phyloP scores from a whole-genome alignment of 2,329 filamentous ascomycete genomes.

The Pyrenophora seminiperda region DNA sequence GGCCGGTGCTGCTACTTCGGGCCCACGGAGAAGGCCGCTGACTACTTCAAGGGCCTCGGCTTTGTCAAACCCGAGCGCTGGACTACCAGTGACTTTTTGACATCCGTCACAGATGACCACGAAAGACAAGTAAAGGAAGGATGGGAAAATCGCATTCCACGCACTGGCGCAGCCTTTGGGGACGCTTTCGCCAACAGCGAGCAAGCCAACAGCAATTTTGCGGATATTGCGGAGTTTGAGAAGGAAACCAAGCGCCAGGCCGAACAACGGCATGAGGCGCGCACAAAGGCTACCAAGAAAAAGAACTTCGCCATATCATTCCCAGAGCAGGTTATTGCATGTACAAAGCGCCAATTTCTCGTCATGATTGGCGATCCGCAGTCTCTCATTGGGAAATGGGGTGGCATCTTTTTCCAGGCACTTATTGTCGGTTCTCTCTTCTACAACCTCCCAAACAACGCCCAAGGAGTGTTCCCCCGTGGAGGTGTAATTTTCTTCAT shows the following conservation, averaged over 20 bases:
- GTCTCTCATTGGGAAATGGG: constrained; percentile 55
- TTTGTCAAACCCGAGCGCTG: constrained; percentile 64
- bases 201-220: constrained; percentile 44
- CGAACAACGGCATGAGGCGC: constrained; percentile 40
- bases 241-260: constrained; percentile 37
- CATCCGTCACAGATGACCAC: constrained; percentile 68
- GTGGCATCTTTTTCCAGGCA: constrained; percentile 49
- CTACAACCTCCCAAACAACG: constrained; percentile 59
- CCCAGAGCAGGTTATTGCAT: constrained; percentile 48
- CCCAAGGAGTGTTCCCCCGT: constrained; percentile 62
- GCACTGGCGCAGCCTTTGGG: constrained; percentile 62
- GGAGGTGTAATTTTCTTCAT: constrained; percentile 66
- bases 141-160: constrained; percentile 62
- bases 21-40: constrained; percentile 62
- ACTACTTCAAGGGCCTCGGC: constrained; percentile 70
- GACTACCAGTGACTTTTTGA: constrained; percentile 77
- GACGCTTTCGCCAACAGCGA: constrained; percentile 48
- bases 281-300: constrained; percentile 47
- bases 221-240: constrained; percentile 50
- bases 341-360: constrained; percentile 51
- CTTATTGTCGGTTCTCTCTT: constrained; percentile 55
- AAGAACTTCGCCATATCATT: constrained; percentile 51
- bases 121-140: constrained; percentile 62
- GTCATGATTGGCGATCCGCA: constrained; percentile 61
- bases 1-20: constrained; percentile 73